Percentiles rank a stretch among this genome's conserved stretches.
Conservation (phyloP, 768 basidiomycete genomes). For the Mycena venus region DNA sequence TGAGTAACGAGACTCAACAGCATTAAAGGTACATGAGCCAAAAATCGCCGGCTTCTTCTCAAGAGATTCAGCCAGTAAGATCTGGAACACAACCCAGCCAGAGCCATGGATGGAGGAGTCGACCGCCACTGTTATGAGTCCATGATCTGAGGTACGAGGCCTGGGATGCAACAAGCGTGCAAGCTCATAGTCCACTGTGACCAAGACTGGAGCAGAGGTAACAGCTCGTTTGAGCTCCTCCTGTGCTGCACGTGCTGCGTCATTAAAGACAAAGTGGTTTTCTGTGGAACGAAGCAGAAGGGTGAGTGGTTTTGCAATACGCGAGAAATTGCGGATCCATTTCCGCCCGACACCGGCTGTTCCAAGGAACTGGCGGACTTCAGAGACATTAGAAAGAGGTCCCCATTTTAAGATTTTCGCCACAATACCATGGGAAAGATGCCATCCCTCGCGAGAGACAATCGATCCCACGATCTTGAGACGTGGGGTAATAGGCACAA, state of each 20-base stretch:
- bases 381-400: slow-evolving; percentile 11
- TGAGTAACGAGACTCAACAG: slow-evolving; percentile 46
- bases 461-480: slow-evolving; percentile 46
- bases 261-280: slow-evolving; percentile 42
- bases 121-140: slow-evolving; percentile 47
- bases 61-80: slow-evolving; percentile 10
- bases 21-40: slow-evolving; percentile 51
- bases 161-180: neutral
- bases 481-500: slow-evolving; percentile 34
- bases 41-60: slow-evolving; percentile 43
- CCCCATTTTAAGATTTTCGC: slow-evolving; percentile 46
- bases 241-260: slow-evolving; percentile 38
- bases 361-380: slow-evolving; percentile 44
- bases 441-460: slow-evolving; percentile 45
- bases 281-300: slow-evolving; percentile 19
- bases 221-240: slow-evolving; percentile 40
- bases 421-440: slow-evolving; percentile 38
- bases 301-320: slow-evolving; percentile 36
- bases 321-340: slow-evolving; percentile 39
- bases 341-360: slow-evolving; percentile 34
- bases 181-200: slow-evolving; percentile 47
- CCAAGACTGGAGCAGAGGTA: slow-evolving; percentile 41
- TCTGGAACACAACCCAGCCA: slow-evolving; percentile 52
- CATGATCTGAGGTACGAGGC: slow-evolving; percentile 33
- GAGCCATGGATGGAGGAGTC: slow-evolving; percentile 48